Evolutionary conservation across 2,329 filamentous ascomycete genomes (phyloP).

Genomic region (Cercospora nicotianae): DNA sequence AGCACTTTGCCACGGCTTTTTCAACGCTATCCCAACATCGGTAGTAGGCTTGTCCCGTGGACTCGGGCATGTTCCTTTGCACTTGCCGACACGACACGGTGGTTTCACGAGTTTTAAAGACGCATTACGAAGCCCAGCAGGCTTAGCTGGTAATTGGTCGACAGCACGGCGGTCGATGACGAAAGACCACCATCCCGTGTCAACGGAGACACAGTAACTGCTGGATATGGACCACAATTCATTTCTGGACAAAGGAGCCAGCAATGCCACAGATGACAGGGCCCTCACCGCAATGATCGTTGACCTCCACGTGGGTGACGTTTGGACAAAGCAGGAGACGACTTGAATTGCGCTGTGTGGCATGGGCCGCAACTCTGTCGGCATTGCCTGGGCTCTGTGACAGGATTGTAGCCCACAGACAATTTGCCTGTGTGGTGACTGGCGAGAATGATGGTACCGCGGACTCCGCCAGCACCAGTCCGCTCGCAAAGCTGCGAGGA

Average conservation of each 20-base stretch:
- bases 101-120: background rate
- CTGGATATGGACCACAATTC: constrained; percentile 3
- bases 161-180: background rate
- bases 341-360: background rate
- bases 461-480: background rate
- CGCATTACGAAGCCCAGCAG: constrained; percentile 1
- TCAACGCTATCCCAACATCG: background rate
- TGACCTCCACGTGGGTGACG: background rate
- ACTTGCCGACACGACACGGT: constrained; percentile 2
- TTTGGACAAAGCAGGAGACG: background rate
- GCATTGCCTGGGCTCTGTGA: background rate
- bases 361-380: background rate
- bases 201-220: background rate
- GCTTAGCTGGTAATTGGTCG: constrained; percentile 2
- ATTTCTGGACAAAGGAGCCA: constrained; percentile 1
- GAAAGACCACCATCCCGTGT: constrained; percentile 1
- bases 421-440: background rate
- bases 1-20: constrained; percentile 8
- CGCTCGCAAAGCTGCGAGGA: background rate
- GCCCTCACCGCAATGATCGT: constrained; percentile 11
- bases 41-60: background rate
- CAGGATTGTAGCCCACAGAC: background rate
- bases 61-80: constrained; percentile 6
- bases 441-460: background rate
- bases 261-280: constrained; percentile 1